These are phyloP conservation scores for Fusarium lyarnte DNA, from an alignment of 2,329 filamentous ascomycete species.

Conservation along the genomic window DNA sequence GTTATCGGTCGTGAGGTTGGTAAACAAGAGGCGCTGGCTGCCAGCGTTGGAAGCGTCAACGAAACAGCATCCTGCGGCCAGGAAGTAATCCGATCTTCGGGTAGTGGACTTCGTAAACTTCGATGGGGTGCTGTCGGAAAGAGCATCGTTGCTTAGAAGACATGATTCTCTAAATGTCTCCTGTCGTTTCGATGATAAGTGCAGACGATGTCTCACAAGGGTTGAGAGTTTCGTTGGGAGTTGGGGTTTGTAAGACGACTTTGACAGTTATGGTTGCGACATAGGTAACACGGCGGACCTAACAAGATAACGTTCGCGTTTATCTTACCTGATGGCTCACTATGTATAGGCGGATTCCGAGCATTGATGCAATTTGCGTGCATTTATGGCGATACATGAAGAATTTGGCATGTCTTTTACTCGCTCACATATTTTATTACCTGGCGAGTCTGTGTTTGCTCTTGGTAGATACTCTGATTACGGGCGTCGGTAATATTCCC, in stretches of 20 bases:
- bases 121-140: conserved; percentile 63
- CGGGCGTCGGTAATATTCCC: conserved; percentile 27
- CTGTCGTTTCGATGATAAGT: background rate
- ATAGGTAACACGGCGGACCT: conserved; percentile 21
- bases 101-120: conserved; percentile 62
- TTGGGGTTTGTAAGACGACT: conserved; percentile 11
- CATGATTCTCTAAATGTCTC: background rate
- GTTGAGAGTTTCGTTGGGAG: background rate
- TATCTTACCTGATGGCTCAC: conserved; percentile 15
- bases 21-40: conserved; percentile 64
- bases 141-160: conserved; percentile 58
- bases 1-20: conserved; percentile 74
- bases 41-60: conserved; percentile 52
- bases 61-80: conserved; percentile 60
- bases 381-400: conserved; percentile 28
- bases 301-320: conserved; percentile 28
- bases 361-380: conserved; percentile 9
- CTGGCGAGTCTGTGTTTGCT: conserved; percentile 20
- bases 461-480: conserved; percentile 19
- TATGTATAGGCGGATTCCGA: conserved; percentile 10
- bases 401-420: conserved; percentile 10
- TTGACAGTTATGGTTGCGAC: conserved; percentile 25
- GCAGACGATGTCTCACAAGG: background rate
- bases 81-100: conserved; percentile 63
- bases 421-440: conserved; percentile 1